Base-by-base conservation (phyloP, 2,329 filamentous ascomycete genomes). In the Fusarium musae region DNA sequence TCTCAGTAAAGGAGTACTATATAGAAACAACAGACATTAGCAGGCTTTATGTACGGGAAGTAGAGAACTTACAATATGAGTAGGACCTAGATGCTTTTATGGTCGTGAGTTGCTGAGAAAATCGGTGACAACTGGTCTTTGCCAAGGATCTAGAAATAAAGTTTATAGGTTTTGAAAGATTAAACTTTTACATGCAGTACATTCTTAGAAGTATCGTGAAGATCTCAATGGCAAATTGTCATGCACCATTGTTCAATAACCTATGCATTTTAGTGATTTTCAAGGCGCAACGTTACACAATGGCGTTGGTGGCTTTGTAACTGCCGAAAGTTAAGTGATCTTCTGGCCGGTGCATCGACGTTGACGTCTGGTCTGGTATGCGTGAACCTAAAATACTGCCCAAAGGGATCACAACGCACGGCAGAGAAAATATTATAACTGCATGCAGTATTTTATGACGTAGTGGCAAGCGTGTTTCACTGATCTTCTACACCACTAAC, bases 131-230 rank as follows among this genome's bases (percentile, higher is more conserved):
- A 17, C 28, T 16, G 16, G 10, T 15, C 46, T 9, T n/a, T 0
- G 13, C 9, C 9, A 11, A 30, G 9, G 13, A n/a, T n/a, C 4
- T 0, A 0, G 9, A 3, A n/a, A n/a, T 30, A 30, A 49, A 16
- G 13, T 30, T 16, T n/a, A 9, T 17, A 19, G 15, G 4, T 17
- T 12, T n/a, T 5, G 3, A 3, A 16, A 2, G 1, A n/a, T 32
- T 49, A 17, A 4, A 16, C 28, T 30, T 49, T 49, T 5, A 2
- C 19, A 3, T 9, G 3, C 46, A 5, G 19, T 21, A 17, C 7
- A 12, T n/a, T n/a, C 9, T 49, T 9, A 9, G 15, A 16, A 17
- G 0, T 10, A 15, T 16, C 8, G 3, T n/a, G 21, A 17, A 49
- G 19, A 49, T n/a, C 9, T 49, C 16, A 10, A 10, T 11, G 13